Base-by-base conservation (phyloP, 208 protist genomes). In the Acanthamoeba culbertsoni region DNA sequence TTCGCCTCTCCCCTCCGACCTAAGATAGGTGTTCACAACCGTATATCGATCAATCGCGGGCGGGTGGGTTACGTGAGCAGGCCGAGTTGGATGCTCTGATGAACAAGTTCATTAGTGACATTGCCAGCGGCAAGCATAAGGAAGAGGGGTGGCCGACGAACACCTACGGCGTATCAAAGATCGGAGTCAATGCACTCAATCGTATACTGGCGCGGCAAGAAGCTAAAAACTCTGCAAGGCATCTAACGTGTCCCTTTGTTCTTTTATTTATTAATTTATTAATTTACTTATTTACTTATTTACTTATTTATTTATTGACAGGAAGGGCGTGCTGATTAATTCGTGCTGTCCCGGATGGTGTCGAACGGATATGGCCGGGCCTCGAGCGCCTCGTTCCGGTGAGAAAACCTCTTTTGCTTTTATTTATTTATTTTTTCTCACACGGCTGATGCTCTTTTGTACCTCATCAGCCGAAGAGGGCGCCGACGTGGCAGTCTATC, bases 311-410 rank as follows among this genome's bases (percentile, higher is more conserved):
- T 18, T 55, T 55, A 18, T 18, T 55, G 48, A 55, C 45, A 48
- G 73, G 40, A 31, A 37, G 84, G 57, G 57, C 46, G 45, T 91
- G 37, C 51, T 91, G 84, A 91, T 91, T 53, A 91, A 65, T 53
- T 33, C 57, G 42, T 71, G 51, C 84, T 91, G 84, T 28, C 84
- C 84, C n/a, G 84, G 84, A 45, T 91, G 84, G 84, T 91, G 84
- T 28, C 35, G 59, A 7, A 91, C 84, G 59, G 84, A 91, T 35
- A 91, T 91, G 84, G 84, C 57, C 26, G 84, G 84, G 8, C 43
- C 73, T 26, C 46, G 40, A 28, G 73, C 73, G 73, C 40, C 73
- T 2, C 73, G 73, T 5, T 62, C 53, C 53, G 53, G n/a, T n/a
- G n/a, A n/a, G n/a, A n/a, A n/a, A n/a, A n/a, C n/a, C n/a, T n/a